Conservation (phyloP, 208 protist species). For the Wallacemonas rigidus region DNA sequence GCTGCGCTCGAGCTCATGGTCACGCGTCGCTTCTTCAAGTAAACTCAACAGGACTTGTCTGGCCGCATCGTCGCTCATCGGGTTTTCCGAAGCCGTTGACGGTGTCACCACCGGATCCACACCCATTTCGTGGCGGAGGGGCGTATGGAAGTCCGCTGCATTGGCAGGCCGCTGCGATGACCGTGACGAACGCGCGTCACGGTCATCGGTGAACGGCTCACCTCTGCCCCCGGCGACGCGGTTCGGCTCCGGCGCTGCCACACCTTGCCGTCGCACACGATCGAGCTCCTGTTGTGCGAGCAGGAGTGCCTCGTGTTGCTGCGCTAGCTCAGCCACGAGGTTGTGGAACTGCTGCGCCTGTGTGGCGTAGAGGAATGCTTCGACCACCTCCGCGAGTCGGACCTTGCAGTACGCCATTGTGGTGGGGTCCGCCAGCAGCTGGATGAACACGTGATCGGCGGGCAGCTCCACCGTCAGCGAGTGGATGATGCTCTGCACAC, state of each 20-base stretch:
- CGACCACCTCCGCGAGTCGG: constrained; percentile 76
- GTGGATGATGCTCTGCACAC: constrained; percentile 58
- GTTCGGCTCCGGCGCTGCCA: too few relatives aligned
- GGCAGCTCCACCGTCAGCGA: constrained; percentile 62
- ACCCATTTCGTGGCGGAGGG: too few relatives aligned
- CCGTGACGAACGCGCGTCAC: background rate
- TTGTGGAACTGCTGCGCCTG: constrained; percentile 80
- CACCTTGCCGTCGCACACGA: background rate
- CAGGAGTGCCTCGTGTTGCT: constrained; percentile 48
- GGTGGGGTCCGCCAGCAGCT: constrained; percentile 66
- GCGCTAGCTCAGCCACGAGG: constrained; percentile 66
- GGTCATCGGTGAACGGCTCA: background rate
- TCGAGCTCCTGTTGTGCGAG: constrained; percentile 18
- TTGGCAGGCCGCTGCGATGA: background rate
- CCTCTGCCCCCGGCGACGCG: background rate
- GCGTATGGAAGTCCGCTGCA: background rate
- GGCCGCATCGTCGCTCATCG: constrained; percentile 53
- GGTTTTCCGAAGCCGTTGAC: constrained; percentile 22
- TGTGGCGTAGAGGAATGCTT: constrained; percentile 75
- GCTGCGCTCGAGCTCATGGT: constrained; percentile 74
- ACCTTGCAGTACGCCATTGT: constrained; percentile 76
- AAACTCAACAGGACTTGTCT: constrained; percentile 65
- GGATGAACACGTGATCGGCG: constrained; percentile 72
- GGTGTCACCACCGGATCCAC: background rate
- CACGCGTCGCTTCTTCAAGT: constrained; percentile 64